Base-by-base conservation (phyloP, 495 filamentous ascomycete genomes). In the Penicillium cosmopolitanum region DNA sequence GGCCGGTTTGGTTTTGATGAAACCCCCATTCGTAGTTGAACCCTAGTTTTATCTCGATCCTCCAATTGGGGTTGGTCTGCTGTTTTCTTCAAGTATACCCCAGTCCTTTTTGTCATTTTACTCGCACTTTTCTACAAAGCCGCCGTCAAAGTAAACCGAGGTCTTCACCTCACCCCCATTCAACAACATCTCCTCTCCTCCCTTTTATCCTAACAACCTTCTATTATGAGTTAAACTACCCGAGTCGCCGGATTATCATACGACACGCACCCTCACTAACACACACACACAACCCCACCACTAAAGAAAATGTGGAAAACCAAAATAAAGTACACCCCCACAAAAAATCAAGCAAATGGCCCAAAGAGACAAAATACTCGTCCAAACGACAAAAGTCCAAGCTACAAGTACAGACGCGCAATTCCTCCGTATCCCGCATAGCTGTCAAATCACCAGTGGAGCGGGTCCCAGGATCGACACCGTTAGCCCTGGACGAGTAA, bases 191-290 rank as follows among this genome's bases (percentile, higher is more conserved):
- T 16, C n/a, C 43, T 46, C 18, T 2, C 23, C 23, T 23, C n/a
- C 43, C 5, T 9, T 18, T n/a, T 46, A 11, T 31, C 28, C 28
- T 31, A 21, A 18, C 4, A 21, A 25, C 23, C 3, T 23, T 50
- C 47, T 10, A 40, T 40, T 40, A 40, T 9, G 5, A 40, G 15
- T 4, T 40, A 40, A 40, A 35, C 9, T 34, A 5, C n/a, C 16
- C 34, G 52, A 13, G 44, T 55, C n/a, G 16, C 34, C 52, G 36
- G 44, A 55, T 51, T 18, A 60, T 55, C 58, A 51, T 55, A 60
- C 52, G 58, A 55, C 52, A 50, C 23, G 25, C 11, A 50, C 47
- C 38, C 51, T 51, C 44, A 31, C 23, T 23, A 23, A 23, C 23
- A 23, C 23, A 23, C 23, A 23, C 23, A 1, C 23, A 23, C 23